Evolutionary conservation across 2,329 filamentous ascomycete genomes (phyloP).

Genomic region (Ophiostoma sp.): DNA sequence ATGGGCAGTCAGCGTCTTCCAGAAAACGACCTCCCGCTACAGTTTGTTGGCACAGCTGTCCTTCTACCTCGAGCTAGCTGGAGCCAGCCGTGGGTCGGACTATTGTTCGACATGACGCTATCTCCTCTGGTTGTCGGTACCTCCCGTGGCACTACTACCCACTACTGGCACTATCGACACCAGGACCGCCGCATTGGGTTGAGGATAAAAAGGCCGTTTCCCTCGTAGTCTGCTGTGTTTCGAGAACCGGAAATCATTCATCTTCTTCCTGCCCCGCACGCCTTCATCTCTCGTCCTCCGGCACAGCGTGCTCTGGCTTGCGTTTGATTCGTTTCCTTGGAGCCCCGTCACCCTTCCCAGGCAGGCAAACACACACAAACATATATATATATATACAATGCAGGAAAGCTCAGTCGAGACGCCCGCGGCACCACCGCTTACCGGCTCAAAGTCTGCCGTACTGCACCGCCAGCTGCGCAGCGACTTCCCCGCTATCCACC

Average conservation of each 20-base stretch:
- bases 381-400: background rate
- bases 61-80: no score
- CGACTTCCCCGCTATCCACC: constrained; percentile 33
- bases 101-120: background rate
- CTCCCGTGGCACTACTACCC: constrained; percentile 10
- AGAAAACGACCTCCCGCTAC: background rate
- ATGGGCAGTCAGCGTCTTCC: no score
- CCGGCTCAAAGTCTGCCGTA: constrained; percentile 33
- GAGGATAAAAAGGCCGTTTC: background rate
- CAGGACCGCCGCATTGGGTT: background rate
- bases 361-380: background rate
- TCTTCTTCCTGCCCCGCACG: background rate
- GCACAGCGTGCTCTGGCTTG: no score
- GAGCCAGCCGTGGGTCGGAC: background rate
- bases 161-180: background rate
- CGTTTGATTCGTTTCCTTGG: no score
- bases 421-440: background rate
- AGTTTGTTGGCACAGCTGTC: no score
- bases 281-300: no score
- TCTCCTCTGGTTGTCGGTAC: background rate
- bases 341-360: no score
- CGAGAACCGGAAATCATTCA: background rate
- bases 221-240: background rate
- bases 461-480: constrained; percentile 36
- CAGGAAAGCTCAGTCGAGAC: background rate